A percentile compares a stretch with the other conserved stretches of the same genome.
Conservation (phyloP, 768 basidiomycete genomes). For the Asterophora parasitica region DNA sequence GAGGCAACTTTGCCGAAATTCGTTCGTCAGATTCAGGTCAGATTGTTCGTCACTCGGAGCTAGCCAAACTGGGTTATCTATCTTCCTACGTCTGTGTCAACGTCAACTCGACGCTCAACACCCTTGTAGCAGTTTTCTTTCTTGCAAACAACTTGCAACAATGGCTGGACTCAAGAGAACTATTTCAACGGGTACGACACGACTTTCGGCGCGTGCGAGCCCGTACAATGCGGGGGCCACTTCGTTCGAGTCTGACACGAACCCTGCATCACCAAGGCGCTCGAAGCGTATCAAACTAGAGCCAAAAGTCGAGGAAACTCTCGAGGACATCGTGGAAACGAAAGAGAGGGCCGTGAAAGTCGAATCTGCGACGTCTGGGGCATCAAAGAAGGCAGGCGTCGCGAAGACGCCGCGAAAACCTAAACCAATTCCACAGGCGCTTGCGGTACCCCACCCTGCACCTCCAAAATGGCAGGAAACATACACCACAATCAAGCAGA, state of each 20-base stretch:
- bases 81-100: neutral
- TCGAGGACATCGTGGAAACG: slow-evolving; percentile 4
- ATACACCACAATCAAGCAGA: slow-evolving; percentile 69
- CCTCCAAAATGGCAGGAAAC: slow-evolving; percentile 65
- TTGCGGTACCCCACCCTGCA: slow-evolving; percentile 60
- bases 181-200: slow-evolving; percentile 21
- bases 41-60: slow-evolving; percentile 2
- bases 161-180: slow-evolving; percentile 18
- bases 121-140: neutral
- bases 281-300: slow-evolving; percentile 29
- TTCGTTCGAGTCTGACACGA: slow-evolving; percentile 29
- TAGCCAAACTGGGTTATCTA: slow-evolving; percentile 7
- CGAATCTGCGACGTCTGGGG: slow-evolving; percentile 1
- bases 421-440: slow-evolving; percentile 49
- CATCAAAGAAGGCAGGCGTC: slow-evolving; percentile 17
- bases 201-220: slow-evolving; percentile 36
- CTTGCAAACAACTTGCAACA: neutral
- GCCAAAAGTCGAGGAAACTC: slow-evolving; percentile 8
- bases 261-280: slow-evolving; percentile 17
- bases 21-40: neutral
- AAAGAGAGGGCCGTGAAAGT: neutral
- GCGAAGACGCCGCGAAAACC: slow-evolving; percentile 41
- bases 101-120: no score
- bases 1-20: slow-evolving; percentile 14
- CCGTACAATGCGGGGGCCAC: slow-evolving; percentile 41